These are phyloP conservation scores for Talaromyces stipitatus DNA, from an alignment of 495 filamentous ascomycete genomes.

Conservation along the genomic window DNA sequence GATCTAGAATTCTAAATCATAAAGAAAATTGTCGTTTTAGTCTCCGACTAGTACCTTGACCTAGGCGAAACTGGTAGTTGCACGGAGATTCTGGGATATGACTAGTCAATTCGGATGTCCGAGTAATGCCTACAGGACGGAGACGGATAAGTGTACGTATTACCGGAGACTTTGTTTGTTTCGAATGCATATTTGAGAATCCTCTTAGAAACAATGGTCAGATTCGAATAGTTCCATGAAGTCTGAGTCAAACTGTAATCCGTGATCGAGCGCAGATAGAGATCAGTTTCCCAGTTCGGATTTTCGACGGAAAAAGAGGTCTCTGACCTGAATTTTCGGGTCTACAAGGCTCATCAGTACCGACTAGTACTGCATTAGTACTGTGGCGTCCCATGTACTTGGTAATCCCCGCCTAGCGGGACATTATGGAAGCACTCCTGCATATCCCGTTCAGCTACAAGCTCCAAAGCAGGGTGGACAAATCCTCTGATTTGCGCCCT, in stretches of 20 bases:
- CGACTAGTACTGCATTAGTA: not conserved
- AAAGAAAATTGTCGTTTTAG: not conserved
- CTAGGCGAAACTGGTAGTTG: conserved; percentile 1
- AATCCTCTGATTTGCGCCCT: not conserved
- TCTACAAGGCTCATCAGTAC: not conserved
- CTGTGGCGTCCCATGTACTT: not conserved
- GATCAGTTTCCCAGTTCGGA: not conserved
- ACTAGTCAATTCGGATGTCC: not conserved
- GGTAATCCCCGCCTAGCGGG: not conserved
- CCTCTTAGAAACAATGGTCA: no score
- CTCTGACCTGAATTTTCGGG: not conserved
- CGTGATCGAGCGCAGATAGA: not conserved
- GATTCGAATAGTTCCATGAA: not conserved
- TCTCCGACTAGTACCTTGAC: not conserved
- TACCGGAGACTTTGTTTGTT: no score
- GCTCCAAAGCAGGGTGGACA: not conserved
- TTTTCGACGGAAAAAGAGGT: not conserved
- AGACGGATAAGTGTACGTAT: no score
- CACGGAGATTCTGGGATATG: not conserved
- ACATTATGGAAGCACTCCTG: not conserved
- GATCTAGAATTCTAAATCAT: not conserved
- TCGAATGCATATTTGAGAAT: no score
- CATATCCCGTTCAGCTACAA: not conserved
- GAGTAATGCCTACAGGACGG: no score
- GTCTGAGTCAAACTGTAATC: not conserved